These are phyloP conservation scores for Cerrena zonata DNA, from an alignment of 1,284 basidiomycete species.

Conservation along the genomic window DNA sequence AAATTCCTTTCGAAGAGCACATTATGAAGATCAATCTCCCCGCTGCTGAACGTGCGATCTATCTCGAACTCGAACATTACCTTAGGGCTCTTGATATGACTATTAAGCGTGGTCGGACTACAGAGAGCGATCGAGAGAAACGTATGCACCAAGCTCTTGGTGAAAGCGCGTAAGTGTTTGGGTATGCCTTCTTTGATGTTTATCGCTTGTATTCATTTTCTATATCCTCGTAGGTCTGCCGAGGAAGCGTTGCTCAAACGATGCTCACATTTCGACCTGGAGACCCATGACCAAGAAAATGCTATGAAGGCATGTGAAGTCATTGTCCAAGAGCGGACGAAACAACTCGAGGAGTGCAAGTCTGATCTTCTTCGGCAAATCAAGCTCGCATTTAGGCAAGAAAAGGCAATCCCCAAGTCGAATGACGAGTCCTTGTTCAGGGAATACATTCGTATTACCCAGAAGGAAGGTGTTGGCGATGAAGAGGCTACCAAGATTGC, in stretches of 20 bases:
- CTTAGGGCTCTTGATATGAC: slow-evolving; percentile 85
- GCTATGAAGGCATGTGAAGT: slow-evolving; percentile 89
- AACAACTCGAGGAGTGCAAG: slow-evolving; percentile 77
- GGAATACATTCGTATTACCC: slow-evolving; percentile 65
- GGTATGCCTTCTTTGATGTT: too few species aligned
- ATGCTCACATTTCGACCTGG: slow-evolving; percentile 89
- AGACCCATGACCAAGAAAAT: slow-evolving; percentile 51
- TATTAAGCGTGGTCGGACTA: slow-evolving; percentile 79
- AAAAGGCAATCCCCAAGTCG: slow-evolving; percentile 59
- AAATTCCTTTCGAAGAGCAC: slow-evolving; percentile 77
- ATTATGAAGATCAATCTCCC: slow-evolving; percentile 72
- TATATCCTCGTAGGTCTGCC: slow-evolving; percentile 37
- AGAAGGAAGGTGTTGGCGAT: slow-evolving; percentile 69
- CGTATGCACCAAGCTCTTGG: slow-evolving; percentile 82
- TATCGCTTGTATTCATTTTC: slow-evolving; percentile 1
- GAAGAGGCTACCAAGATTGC: slow-evolving; percentile 64
- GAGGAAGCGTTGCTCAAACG: slow-evolving; percentile 89
- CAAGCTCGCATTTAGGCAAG: slow-evolving; percentile 58
- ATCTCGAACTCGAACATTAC: slow-evolving; percentile 93
- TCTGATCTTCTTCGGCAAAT: slow-evolving; percentile 66
- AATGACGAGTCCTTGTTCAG: slow-evolving; percentile 74
- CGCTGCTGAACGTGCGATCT: slow-evolving; percentile 90
- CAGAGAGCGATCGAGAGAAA: slow-evolving; percentile 85
- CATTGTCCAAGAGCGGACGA: slow-evolving; percentile 77
- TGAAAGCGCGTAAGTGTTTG: slow-evolving; percentile 80